Percentiles rank a stretch among this genome's conserved stretches.
These are phyloP conservation scores for Fusarium sp. DNA, from an alignment of 2,329 filamentous ascomycete species.

Conservation along the genomic window DNA sequence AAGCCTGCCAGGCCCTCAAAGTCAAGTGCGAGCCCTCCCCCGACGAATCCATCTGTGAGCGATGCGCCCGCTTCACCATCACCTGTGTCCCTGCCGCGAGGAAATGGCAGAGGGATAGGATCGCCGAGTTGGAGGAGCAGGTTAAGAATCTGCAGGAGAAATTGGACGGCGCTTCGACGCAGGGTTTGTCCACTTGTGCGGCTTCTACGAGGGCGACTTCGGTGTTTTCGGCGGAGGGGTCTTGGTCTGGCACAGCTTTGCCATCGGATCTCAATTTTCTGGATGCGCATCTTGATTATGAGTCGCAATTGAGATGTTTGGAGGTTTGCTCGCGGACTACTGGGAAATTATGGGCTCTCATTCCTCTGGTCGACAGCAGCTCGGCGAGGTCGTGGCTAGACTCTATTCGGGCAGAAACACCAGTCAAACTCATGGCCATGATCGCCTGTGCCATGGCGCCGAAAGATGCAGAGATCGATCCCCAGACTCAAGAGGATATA, in stretches of 20 bases:
- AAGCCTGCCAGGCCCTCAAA: constrained; percentile 35
- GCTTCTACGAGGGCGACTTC: constrained; percentile 24
- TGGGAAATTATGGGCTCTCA: constrained; percentile 11
- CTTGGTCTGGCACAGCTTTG: not conserved
- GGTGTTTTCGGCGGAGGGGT: constrained; percentile 15
- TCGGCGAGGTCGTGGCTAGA: constrained; percentile 19
- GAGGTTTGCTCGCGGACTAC: not conserved
- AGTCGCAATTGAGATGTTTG: constrained; percentile 7
- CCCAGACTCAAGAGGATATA: constrained; percentile 12
- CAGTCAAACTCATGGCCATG: constrained; percentile 23
- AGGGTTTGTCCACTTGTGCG: constrained; percentile 7
- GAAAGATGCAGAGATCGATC: not conserved
- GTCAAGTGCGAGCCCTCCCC: constrained; percentile 30
- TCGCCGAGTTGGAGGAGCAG: constrained; percentile 28
- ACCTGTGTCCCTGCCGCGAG: constrained; percentile 27
- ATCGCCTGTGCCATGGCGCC: constrained; percentile 11
- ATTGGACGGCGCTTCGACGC: constrained; percentile 8
- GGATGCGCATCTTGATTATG: constrained; percentile 18
- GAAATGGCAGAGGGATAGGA: constrained; percentile 31
- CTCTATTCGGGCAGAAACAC: not conserved
- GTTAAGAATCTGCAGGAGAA: constrained; percentile 23
- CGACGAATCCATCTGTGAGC: constrained; percentile 13
- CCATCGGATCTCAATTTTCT: constrained; percentile 16
- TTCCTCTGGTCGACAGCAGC: constrained; percentile 7
- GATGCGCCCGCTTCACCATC: constrained; percentile 22